Conservation (phyloP, 257 asterid species). For the Nicotiana tomentosiformis region DNA sequence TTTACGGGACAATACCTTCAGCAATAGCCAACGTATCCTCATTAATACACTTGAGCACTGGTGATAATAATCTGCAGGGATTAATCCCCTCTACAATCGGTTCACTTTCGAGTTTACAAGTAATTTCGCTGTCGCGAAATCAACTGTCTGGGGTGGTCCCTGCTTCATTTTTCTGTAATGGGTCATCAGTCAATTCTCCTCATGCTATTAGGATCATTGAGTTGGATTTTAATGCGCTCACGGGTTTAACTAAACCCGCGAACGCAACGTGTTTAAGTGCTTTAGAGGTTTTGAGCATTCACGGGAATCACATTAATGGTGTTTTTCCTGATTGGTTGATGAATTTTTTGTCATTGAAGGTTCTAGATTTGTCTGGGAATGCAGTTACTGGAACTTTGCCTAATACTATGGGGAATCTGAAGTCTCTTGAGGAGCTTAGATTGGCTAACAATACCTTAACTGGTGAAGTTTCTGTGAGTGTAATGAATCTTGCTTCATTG, state of each 20-base stretch:
- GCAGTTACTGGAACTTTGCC: constrained; percentile 41
- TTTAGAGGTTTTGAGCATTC: constrained; percentile 49
- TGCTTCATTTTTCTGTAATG: constrained; percentile 44
- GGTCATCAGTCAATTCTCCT: constrained; percentile 37
- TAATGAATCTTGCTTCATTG: constrained; percentile 35
- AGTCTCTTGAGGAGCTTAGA: constrained; percentile 43
- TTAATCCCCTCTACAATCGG: constrained; percentile 50
- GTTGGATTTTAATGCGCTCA: constrained; percentile 56
- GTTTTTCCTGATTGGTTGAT: constrained; percentile 34
- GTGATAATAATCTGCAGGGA: constrained; percentile 49
- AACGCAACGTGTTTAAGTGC: constrained; percentile 23
- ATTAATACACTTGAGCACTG: constrained; percentile 56
- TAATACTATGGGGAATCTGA: constrained; percentile 31
- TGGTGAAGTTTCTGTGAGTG: constrained; percentile 38
- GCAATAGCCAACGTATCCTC: constrained; percentile 57
- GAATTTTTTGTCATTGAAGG: constrained; percentile 28
- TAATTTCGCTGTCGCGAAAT: constrained; percentile 42
- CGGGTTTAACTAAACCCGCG: constrained; percentile 28
- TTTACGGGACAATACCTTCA: constrained; percentile 64
- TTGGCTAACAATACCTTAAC: constrained; percentile 52
- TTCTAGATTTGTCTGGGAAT: constrained; percentile 57
- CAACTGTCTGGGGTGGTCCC: constrained; percentile 56
- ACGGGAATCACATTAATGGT: constrained; percentile 33
- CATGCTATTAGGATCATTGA: constrained; percentile 42
- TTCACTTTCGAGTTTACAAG: constrained; percentile 44